Percentiles rank a stretch among this genome's conserved stretches.
phyloP scores from a whole-genome alignment of 2,329 filamentous ascomycete species.

The Sordariomycetes sp. region DNA sequence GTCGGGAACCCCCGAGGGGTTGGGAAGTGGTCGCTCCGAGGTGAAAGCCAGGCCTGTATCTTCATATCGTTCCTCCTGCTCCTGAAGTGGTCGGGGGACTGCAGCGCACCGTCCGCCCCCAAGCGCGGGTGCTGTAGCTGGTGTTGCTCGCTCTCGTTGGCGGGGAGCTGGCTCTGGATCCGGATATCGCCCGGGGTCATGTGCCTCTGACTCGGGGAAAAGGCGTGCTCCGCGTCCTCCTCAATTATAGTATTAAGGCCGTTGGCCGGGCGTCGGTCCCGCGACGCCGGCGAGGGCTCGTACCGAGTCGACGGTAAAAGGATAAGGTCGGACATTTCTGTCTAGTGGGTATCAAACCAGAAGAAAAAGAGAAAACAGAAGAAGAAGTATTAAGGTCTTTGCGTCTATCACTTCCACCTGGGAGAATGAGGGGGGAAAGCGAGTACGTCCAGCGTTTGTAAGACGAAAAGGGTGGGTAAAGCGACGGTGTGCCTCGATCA shows the following conservation, averaged over 20 bases:
- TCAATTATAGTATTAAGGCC: constrained; percentile 55
- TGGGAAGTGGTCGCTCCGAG: constrained; percentile 50
- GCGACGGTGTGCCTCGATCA: constrained; percentile 11
- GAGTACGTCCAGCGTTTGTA: neutral
- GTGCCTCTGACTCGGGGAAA: neutral
- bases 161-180: neutral
- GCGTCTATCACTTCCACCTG: neutral
- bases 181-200: neutral
- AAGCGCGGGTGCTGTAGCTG: neutral
- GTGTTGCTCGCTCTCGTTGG: constrained; percentile 3
- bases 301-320: constrained; percentile 16
- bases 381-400: neutral
- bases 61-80: constrained; percentile 25
- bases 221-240: constrained; percentile 21
- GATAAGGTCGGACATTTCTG: constrained; percentile 33
- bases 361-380: neutral
- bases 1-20: constrained; percentile 43
- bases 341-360: neutral
- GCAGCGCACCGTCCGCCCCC: neutral
- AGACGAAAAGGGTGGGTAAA: constrained; percentile 15
- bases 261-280: constrained; percentile 34
- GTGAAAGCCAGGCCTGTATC: constrained; percentile 45
- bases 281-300: constrained; percentile 36
- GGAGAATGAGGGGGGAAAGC: constrained; percentile 7
- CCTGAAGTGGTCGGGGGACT: neutral